Evolutionary conservation across 306 rosid species (phyloP).

Genomic region (Inga leiocalycina): DNA sequence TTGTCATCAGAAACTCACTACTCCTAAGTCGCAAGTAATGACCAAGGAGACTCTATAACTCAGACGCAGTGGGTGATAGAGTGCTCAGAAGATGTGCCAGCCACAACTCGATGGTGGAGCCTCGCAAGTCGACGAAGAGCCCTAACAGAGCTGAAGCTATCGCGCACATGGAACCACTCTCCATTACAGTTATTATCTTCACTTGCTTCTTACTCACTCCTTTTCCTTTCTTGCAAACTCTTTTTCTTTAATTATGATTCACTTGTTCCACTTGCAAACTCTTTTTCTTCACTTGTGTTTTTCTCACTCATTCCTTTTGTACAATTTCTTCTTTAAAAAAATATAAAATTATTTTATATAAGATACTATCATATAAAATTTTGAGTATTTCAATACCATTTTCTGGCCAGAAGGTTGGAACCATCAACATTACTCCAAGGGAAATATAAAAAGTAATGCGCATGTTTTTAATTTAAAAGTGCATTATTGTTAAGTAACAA

Average conservation of each 20-base stretch:
- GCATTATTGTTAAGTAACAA: background rate
- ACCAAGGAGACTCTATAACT: too few species aligned
- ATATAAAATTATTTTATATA: background rate
- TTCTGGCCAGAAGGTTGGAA: background rate
- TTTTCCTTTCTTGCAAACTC: background rate
- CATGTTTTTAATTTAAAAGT: too few species aligned
- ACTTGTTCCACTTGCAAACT: background rate
- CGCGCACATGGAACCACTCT: too few species aligned
- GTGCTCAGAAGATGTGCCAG: too few species aligned
- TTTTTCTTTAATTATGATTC: background rate
- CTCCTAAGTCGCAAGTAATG: too few species aligned
- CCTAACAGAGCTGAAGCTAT: too few species aligned
- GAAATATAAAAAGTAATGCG: too few species aligned
- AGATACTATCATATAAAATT: background rate
- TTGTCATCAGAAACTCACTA: too few species aligned
- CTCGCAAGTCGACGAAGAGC: too few species aligned
- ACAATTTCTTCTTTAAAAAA: background rate
- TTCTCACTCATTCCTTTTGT: background rate
- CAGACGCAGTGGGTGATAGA: too few species aligned
- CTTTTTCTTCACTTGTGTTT: background rate
- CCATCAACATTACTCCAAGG: background rate
- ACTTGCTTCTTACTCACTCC: background rate
- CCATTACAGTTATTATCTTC: too few species aligned
- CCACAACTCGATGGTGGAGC: too few species aligned
- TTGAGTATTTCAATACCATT: background rate